A percentile compares a stretch with the other conserved stretches of the same genome.
These are phyloP conservation scores for Phytophthora podocarpi DNA, from an alignment of 352 stramenopile genomes.

Conservation along the genomic window DNA sequence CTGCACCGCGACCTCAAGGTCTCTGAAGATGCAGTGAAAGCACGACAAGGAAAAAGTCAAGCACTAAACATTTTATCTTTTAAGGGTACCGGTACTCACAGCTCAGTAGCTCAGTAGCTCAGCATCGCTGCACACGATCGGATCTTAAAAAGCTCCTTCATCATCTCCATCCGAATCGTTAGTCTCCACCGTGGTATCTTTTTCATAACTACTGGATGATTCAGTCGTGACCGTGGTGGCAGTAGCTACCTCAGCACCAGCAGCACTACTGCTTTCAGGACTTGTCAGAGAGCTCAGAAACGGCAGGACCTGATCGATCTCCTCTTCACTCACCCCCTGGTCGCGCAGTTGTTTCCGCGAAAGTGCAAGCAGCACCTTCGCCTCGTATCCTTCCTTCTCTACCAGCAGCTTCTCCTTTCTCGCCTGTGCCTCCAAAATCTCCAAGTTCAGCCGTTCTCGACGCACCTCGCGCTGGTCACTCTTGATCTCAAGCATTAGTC, in stretches of 20 bases:
- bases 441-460: slow-evolving; percentile 44
- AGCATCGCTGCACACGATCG: neutral
- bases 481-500: slow-evolving; percentile 53
- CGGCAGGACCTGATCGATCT: slow-evolving; percentile 64
- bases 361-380: slow-evolving; percentile 51
- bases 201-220: neutral
- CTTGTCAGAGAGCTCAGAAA: slow-evolving; percentile 7
- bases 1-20: too few relatives aligned
- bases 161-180: neutral
- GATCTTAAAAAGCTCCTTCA: neutral
- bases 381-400: slow-evolving; percentile 54
- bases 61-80: too few relatives aligned
- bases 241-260: neutral
- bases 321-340: slow-evolving; percentile 47
- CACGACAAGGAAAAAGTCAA: too few relatives aligned
- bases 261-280: neutral
- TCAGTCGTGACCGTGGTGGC: neutral
- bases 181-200: neutral
- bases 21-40: too few relatives aligned
- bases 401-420: slow-evolving; percentile 40
- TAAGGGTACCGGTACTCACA: too few relatives aligned
- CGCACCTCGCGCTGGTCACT: slow-evolving; percentile 45
- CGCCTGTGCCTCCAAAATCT: slow-evolving; percentile 54
- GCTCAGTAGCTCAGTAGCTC: neutral
- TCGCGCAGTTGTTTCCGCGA: slow-evolving; percentile 60